Percentiles rank a stretch among this genome's conserved stretches.
These are phyloP conservation scores for Pythium dissotocum DNA, from an alignment of 352 stramenopile species.

Conservation along the genomic window DNA sequence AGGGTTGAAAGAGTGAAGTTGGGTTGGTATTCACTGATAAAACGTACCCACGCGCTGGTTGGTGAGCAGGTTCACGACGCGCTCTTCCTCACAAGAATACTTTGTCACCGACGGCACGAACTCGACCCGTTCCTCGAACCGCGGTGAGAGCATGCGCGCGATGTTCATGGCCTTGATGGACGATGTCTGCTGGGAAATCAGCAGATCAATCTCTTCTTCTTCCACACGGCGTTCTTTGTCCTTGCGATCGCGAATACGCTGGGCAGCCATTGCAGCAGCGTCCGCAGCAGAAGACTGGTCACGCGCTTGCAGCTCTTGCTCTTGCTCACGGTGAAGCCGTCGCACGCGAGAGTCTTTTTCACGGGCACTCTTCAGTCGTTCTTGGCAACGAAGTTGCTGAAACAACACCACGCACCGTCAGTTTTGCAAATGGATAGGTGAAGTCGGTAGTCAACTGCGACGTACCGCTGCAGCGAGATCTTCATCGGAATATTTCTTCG, in stretches of 20 bases:
- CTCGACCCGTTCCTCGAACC: conserved; percentile 60
- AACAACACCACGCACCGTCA: neutral
- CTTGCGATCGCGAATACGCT: conserved; percentile 52
- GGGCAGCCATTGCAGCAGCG: conserved; percentile 41
- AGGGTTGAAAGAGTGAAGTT: neutral
- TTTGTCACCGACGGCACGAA: conserved; percentile 51
- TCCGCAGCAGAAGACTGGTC: conserved; percentile 36
- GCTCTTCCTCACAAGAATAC: conserved; percentile 59
- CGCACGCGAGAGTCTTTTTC: conserved; percentile 37
- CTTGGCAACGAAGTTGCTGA: conserved; percentile 53
- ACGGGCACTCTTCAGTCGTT: conserved; percentile 43
- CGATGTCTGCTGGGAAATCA: conserved; percentile 72
- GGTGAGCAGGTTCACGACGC: conserved; percentile 60
- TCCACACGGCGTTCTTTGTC: conserved; percentile 41
- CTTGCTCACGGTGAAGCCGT: conserved; percentile 28
- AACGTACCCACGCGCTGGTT: conserved; percentile 56
- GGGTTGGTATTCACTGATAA: conserved; percentile 44
- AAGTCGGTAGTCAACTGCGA: neutral
- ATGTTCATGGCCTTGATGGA: conserved; percentile 84
- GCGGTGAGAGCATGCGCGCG: conserved; percentile 71
- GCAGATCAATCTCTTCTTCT: conserved; percentile 54
- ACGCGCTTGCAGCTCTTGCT: conserved; percentile 36
- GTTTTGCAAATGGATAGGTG: neutral
- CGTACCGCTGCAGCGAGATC: conserved; percentile 25
- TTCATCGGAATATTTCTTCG: conserved; percentile 20